Evolutionary conservation across 768 basidiomycete species (phyloP).

Genomic region (Cytidiella melzeri): DNA sequence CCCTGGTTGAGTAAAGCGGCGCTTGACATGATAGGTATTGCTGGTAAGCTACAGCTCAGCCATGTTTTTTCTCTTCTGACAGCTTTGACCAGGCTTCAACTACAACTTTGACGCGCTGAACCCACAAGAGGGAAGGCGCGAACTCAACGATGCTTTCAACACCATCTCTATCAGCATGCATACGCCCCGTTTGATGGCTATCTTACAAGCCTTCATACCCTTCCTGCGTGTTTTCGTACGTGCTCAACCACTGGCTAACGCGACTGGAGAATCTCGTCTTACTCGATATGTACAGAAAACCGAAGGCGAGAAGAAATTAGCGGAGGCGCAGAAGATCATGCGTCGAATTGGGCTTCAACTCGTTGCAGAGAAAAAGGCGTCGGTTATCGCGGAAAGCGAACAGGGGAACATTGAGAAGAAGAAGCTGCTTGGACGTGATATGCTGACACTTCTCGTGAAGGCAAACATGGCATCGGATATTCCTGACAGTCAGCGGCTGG

Average conservation of each 20-base stretch:
- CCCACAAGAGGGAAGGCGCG: constrained; percentile 21
- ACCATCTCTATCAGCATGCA: constrained; percentile 16
- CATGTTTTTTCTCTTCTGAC: neutral
- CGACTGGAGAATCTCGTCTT: neutral
- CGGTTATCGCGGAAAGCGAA: constrained; percentile 19
- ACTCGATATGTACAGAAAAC: constrained; percentile 1
- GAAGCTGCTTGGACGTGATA: constrained; percentile 39
- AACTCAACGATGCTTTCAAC: constrained; percentile 26
- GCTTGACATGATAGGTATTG: constrained; percentile 36
- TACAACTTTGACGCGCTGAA: constrained; percentile 29
- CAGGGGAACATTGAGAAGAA: constrained; percentile 21
- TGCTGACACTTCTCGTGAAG: constrained; percentile 53
- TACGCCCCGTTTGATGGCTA: neutral
- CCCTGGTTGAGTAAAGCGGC: constrained; percentile 31
- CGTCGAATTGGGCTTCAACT: constrained; percentile 23
- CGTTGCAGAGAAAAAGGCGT: constrained; percentile 29
- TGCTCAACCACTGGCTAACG: neutral
- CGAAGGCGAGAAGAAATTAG: neutral
- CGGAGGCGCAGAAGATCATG: constrained; percentile 14
- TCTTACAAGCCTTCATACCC: constrained; percentile 18
- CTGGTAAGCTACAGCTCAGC: constrained; percentile 21
- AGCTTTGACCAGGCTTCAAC: too few species aligned
- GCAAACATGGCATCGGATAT: constrained; percentile 62
- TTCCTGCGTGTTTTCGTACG: constrained; percentile 18
- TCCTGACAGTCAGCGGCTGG: constrained; percentile 46